A percentile compares a stretch with the other conserved stretches of the same genome.
Evolutionary conservation across 768 basidiomycete species (phyloP).

Genomic region (Pleurotus djamor): DNA sequence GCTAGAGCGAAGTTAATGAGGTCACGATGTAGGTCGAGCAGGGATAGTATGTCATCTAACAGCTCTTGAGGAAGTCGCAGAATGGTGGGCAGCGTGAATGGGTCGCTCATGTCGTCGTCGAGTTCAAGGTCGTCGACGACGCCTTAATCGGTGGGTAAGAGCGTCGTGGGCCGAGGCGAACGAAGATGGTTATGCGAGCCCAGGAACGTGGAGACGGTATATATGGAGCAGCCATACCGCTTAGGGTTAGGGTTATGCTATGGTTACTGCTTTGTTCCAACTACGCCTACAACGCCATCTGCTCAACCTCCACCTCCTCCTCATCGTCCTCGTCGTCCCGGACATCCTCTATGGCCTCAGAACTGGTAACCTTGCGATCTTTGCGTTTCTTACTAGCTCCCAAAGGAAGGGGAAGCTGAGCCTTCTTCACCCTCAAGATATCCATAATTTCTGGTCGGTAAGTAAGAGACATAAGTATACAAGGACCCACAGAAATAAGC

Average conservation of each 20-base stretch:
- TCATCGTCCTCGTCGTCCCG: neutral
- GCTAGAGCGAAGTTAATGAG: conserved; percentile 43
- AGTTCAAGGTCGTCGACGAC: neutral
- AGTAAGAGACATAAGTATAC: conserved; percentile 8
- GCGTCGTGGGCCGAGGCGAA: neutral
- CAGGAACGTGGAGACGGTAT: neutral
- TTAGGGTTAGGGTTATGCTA: neutral
- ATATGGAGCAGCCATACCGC: neutral
- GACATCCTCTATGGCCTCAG: conserved; percentile 43
- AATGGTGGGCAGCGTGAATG: neutral
- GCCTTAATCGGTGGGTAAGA: neutral
- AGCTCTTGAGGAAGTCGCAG: conserved; percentile 40
- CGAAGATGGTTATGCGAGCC: neutral
- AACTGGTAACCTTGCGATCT: conserved; percentile 52
- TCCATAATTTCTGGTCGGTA: conserved; percentile 69
- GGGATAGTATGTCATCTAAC: conserved; percentile 43
- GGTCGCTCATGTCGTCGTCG: neutral
- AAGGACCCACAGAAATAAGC: neutral
- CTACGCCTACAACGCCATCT: neutral
- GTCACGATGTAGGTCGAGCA: conserved; percentile 36
- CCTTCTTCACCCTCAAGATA: conserved; percentile 73
- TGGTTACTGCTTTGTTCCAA: neutral
- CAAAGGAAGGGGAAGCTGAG: conserved; percentile 42
- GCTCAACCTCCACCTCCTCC: neutral
- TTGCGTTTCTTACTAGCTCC: conserved; percentile 29